Base-by-base conservation (phyloP, 2,329 filamentous ascomycete genomes). In the Fusarium sp. region DNA sequence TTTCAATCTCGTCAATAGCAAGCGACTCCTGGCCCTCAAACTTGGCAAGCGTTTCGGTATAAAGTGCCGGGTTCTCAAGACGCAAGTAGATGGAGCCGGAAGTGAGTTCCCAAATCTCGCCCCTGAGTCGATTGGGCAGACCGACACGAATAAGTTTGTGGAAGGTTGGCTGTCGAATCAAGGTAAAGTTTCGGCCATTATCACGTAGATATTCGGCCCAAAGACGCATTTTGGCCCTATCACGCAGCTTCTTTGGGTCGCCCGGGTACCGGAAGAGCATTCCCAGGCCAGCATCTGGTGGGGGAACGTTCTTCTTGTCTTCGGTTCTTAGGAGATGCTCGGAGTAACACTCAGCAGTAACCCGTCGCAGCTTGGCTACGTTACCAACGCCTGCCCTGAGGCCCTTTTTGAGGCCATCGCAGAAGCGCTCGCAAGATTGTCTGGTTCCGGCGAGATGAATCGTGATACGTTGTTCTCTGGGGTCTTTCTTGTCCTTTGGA, bases 1-100 rank as follows among this genome's bases (percentile, higher is more conserved):
- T 99, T 78, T 99, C 96, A 70, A 99, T 99, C 84, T 99, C 96
- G 78, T 99, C 96, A 73, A 98, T 98, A 44, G 96, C 96, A 64
- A 99, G 86, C 13, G 95, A 98, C 71, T 97, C 93, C 76, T 91
- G 88, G 9, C 96, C 96, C 8, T 91, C 88, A 73, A 91, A 94
- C 76, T 96, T 95, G 52, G 88, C 84, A 44, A 99, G 83, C 0
- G 94, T 98, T 60, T 99, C 93, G 44, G 87, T 83, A 76, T 95
- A 99, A 7, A 95, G 83, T 13, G 89, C 92, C 2, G 96, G 96
- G 61, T 92, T 93, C 75, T 97, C 92, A 15, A 99, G 85, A 28
- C 95, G 90, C 61, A 97, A 84, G 78, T 94, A 98, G 66, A 98
- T 86, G 4, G 95, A 97, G 7, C 96, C 96, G 10, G 94, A 98